Evolutionary conservation across 371 early-diverging fungal species (phyloP).

Genomic region (Mucor velutinosus): DNA sequence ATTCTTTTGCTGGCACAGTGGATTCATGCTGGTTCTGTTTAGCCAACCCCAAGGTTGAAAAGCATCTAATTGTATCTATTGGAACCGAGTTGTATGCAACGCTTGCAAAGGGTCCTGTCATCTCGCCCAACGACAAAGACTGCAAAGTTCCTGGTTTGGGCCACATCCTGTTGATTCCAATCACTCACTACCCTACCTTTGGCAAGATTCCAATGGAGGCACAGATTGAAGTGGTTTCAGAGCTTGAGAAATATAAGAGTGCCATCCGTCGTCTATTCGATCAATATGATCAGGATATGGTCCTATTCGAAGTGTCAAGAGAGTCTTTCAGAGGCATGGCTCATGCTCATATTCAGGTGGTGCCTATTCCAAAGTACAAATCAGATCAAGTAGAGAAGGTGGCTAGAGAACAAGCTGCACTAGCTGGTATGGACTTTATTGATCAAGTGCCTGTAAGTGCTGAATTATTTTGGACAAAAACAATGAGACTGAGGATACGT

Average conservation of each 20-base stretch:
- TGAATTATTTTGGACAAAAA: background rate
- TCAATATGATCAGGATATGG: constrained; percentile 56
- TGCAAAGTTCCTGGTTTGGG: constrained; percentile 65
- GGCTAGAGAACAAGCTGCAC: constrained; percentile 38
- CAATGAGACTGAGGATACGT: background rate
- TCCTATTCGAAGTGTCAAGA: constrained; percentile 72
- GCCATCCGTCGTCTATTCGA: constrained; percentile 51
- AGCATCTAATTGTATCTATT: constrained; percentile 79
- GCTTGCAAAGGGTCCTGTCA: constrained; percentile 75
- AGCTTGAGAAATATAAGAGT: constrained; percentile 63
- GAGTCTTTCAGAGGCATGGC: constrained; percentile 45
- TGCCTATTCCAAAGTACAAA: constrained; percentile 48
- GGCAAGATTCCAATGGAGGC: constrained; percentile 46
- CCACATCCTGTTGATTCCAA: constrained; percentile 74
- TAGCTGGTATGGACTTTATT: constrained; percentile 35
- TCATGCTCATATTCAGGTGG: constrained; percentile 72
- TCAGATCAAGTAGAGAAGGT: constrained; percentile 32
- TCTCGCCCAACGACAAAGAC: constrained; percentile 26
- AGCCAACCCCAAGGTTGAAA: constrained; percentile 75
- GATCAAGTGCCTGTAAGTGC: constrained; percentile 50
- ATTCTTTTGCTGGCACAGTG: constrained; percentile 14
- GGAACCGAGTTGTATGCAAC: constrained; percentile 74
- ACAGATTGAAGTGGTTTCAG: constrained; percentile 45
- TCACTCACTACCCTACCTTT: constrained; percentile 68
- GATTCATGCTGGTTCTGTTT: constrained; percentile 89